Base-by-base conservation (phyloP, 495 filamentous ascomycete species). In the Bathelium albidoporum region DNA sequence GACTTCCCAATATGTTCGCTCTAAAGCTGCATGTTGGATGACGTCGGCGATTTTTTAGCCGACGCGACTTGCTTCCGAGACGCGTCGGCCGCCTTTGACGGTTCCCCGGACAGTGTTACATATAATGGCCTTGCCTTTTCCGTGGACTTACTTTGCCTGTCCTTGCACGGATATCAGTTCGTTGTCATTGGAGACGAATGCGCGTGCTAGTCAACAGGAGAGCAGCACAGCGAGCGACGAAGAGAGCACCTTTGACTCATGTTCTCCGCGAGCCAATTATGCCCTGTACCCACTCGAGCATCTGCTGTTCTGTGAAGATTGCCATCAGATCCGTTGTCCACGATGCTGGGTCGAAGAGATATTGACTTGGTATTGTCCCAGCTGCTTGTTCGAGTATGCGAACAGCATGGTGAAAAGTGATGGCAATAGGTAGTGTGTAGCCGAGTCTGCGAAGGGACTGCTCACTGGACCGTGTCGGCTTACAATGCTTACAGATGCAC, bases 301-400 rank as follows among this genome's bases (percentile, higher is more conserved):
- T 69, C 83, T 98, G 9, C 81, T 96, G 12, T 97, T 91, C 75
- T 98, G 94, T 76, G 91, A 95, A 70, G 95, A 97, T 72, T 98
- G 94, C 73, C 90, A 94, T 66, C 86, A 95, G 75, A 93, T 98
- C 61, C 87, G 92, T 66, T 98, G 94, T 70, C 89, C 91, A 7
- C 81, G 91, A 73, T 98, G 94, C 71, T 89, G 91, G 22, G 80
- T 86, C 26, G 94, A 98, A 70, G 94, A 98, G 75, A 89, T 96
- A 45, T 85, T 95, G 58, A 90, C 87, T 64, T 96, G 88, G 81
- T 98, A 88, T 70, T 98, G 94, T 72, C 94, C 94, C n/a, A 91
- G 82, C 72, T 98, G 94, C 74, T 74, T 97, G 62, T 97, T 97
- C 69, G 94, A 98, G 75, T 91, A 94, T 36, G 90, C 92, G 11